Percentiles rank a stretch among this genome's conserved stretches.
These are phyloP conservation scores for Nicotiana attenuata DNA, from an alignment of 257 asterid species.

Conservation along the genomic window DNA sequence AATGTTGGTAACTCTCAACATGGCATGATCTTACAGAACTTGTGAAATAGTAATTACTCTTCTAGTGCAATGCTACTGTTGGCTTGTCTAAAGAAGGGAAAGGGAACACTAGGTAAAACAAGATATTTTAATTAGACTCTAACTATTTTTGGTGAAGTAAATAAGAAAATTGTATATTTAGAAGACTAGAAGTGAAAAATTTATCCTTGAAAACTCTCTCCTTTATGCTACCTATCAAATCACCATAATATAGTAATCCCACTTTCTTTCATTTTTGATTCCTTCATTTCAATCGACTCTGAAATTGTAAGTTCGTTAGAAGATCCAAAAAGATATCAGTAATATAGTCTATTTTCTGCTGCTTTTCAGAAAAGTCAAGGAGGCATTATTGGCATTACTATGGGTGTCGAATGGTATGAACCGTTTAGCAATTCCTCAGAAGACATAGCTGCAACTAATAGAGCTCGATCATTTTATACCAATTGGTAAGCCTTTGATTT, in stretches of 20 bases:
- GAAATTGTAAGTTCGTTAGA: not conserved
- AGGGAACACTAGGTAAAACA: not conserved
- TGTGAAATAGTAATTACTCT: not conserved
- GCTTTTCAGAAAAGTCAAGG: conserved; percentile 37
- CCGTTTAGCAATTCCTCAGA: conserved; percentile 42
- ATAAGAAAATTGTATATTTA: not conserved
- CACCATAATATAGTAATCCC: not conserved
- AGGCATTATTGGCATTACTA: conserved; percentile 44
- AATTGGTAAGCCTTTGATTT: conserved; percentile 34
- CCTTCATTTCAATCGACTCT: not conserved
- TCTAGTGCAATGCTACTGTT: not conserved
- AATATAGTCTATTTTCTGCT: not conserved
- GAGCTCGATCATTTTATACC: conserved; percentile 52
- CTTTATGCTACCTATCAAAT: not conserved
- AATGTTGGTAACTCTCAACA: not conserved
- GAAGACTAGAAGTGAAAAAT: not conserved
- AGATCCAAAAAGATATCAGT: not conserved
- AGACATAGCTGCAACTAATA: conserved; percentile 48
- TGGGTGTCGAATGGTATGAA: conserved; percentile 51
- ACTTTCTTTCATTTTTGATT: no score
- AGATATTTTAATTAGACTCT: no score
- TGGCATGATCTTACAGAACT: not conserved
- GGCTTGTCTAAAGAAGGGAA: no score
- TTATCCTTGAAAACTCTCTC: not conserved
- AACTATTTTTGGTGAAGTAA: not conserved